Percentiles rank a stretch among this genome's conserved stretches.
phyloP scores from a whole-genome alignment of 2,329 filamentous ascomycete genomes.

The Cytospora schulzeri region DNA sequence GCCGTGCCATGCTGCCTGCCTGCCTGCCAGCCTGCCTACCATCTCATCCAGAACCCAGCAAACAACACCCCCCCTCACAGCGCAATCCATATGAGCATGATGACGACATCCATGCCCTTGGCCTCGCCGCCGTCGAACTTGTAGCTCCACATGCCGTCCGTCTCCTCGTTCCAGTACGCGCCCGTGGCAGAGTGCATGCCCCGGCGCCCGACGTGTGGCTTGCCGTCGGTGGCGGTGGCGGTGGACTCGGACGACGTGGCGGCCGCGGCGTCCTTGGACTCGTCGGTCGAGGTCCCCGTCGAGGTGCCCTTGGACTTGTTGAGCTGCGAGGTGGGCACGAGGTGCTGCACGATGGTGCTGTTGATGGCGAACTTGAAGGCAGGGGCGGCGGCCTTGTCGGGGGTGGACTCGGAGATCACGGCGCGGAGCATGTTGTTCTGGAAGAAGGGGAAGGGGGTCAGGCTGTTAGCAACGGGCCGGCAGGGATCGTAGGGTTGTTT shows the following conservation, averaged over 20 bases:
- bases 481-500: constrained; percentile 23
- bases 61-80: constrained; percentile 47
- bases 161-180: constrained; percentile 89
- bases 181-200: constrained; percentile 89
- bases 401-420: constrained; percentile 74
- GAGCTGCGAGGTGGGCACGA: constrained; percentile 66
- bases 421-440: constrained; percentile 77
- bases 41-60: background rate
- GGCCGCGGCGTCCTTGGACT: constrained; percentile 52
- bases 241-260: constrained; percentile 46
- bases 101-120: constrained; percentile 70
- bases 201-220: constrained; percentile 76
- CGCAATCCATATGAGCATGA: constrained; percentile 78
- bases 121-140: constrained; percentile 74
- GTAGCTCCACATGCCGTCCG: constrained; percentile 87
- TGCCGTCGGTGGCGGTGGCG: constrained; percentile 61
- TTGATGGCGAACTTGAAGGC: constrained; percentile 94
- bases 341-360: constrained; percentile 96
- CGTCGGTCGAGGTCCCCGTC: constrained; percentile 54
- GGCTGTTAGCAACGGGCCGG: constrained; percentile 16
- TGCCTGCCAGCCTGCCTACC: too few species aligned
- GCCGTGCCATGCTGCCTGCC: background rate
- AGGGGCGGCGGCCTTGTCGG: constrained; percentile 58
- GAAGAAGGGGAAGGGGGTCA: background rate
- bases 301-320: constrained; percentile 61